Conservation (phyloP, 352 stramenopile species). For the Pythium myriotylum region DNA sequence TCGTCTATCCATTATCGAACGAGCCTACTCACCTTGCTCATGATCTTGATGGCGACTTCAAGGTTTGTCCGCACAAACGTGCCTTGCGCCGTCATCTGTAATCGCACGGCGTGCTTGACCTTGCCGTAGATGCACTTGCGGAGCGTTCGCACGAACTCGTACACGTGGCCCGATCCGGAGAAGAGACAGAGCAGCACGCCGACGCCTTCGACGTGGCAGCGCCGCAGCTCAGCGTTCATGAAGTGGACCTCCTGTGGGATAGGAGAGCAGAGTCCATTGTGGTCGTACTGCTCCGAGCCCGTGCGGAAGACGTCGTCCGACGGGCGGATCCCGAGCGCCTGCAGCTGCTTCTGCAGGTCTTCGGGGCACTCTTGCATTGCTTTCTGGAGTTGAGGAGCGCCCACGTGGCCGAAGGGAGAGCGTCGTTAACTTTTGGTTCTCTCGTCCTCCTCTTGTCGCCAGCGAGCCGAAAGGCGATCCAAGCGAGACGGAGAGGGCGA, state of each 20-base stretch:
- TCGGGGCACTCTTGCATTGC: slow-evolving; percentile 62
- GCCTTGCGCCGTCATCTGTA: slow-evolving; percentile 72
- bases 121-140: slow-evolving; percentile 90
- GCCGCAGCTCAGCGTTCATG: slow-evolving; percentile 81
- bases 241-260: slow-evolving; percentile 88
- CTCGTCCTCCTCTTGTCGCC: background rate
- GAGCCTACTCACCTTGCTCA: slow-evolving; percentile 69
- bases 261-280: slow-evolving; percentile 78
- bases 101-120: slow-evolving; percentile 85
- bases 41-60: slow-evolving; percentile 87
- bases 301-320: slow-evolving; percentile 85
- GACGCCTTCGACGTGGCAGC: slow-evolving; percentile 75
- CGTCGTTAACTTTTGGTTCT: too few relatives aligned
- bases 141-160: slow-evolving; percentile 86
- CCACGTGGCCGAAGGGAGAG: too few relatives aligned
- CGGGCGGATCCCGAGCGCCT: slow-evolving; percentile 78
- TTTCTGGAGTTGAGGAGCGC: background rate
- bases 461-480: background rate
- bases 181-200: slow-evolving; percentile 80
- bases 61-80: slow-evolving; percentile 81
- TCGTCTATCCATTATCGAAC: too few relatives aligned
- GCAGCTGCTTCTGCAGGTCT: slow-evolving; percentile 77
- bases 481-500: background rate
- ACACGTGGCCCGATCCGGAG: slow-evolving; percentile 77
- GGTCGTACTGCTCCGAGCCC: slow-evolving; percentile 72